These are phyloP conservation scores for Warburgia ugandensis DNA, from an alignment of 164 flowering plant genomes.

Conservation along the genomic window DNA sequence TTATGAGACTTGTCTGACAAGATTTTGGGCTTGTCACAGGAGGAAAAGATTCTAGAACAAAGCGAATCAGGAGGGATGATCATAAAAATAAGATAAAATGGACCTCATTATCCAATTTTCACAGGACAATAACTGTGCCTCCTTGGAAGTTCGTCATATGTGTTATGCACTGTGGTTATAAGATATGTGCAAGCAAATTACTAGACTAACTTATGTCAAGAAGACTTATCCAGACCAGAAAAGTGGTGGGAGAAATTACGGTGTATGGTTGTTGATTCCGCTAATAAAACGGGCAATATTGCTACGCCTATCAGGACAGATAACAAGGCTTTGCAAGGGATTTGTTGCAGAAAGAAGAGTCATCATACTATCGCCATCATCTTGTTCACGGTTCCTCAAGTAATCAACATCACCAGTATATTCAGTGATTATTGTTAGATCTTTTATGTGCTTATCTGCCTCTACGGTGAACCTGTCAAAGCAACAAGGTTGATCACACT, in stretches of 20 bases:
- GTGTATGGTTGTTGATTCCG: constrained; percentile 89
- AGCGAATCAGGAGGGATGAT: no score
- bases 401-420: constrained; percentile 92
- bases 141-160: no score
- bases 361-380: constrained; percentile 86
- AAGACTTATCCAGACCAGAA: neutral
- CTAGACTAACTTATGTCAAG: no score
- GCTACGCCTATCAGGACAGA: constrained; percentile 79
- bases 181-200: no score
- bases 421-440: constrained; percentile 81
- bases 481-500: neutral
- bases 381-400: constrained; percentile 72
- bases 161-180: no score
- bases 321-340: constrained; percentile 64
- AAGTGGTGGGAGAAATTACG: constrained; percentile 34
- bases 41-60: no score
- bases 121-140: no score
- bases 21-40: no score
- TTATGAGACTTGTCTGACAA: no score
- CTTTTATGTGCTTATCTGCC: constrained; percentile 71
- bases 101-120: no score
- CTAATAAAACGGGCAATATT: constrained; percentile 94
- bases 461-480: constrained; percentile 78
- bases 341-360: constrained; percentile 59
- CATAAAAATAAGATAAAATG: no score